Evolutionary conservation across 2,329 filamentous ascomycete species (phyloP).

Genomic region (Cadophora sp.): DNA sequence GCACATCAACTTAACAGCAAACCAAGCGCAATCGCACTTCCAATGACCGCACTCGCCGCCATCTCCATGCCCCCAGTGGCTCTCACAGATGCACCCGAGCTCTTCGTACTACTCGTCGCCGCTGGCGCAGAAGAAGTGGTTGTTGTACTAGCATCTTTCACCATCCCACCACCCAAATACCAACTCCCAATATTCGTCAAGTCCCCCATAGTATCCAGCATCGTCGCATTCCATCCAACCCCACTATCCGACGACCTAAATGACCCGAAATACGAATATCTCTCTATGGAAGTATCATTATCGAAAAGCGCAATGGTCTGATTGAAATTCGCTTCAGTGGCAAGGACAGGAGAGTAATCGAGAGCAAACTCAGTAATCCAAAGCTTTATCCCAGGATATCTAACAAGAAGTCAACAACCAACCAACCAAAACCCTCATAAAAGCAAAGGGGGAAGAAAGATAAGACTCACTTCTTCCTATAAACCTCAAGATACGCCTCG

Average conservation of each 20-base stretch:
- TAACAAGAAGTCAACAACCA: too few relatives aligned
- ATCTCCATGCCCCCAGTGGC: not conserved
- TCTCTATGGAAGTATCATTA: constrained; percentile 21
- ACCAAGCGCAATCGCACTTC: not conserved
- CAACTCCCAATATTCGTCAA: constrained; percentile 27
- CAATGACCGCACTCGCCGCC: not conserved
- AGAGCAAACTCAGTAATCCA: constrained; percentile 23
- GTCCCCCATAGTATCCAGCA: constrained; percentile 16
- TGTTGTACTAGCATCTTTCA: not conserved
- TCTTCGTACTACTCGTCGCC: not conserved
- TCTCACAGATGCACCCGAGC: not conserved
- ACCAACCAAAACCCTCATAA: too few relatives aligned
- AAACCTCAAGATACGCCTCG: constrained; percentile 15
- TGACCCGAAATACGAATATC: constrained; percentile 29
- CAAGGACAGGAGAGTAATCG: constrained; percentile 1
- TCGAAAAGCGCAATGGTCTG: constrained; percentile 25
- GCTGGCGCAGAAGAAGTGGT: constrained; percentile 5
- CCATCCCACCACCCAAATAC: constrained; percentile 19
- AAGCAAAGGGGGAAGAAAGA: too few relatives aligned
- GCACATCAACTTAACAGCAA: not conserved
- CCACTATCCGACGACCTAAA: constrained; percentile 19
- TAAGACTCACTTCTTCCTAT: constrained; percentile 24
- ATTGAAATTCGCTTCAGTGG: constrained; percentile 21
- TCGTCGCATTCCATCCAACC: constrained; percentile 20
- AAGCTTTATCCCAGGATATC: constrained; percentile 21